Evolutionary conservation across 2,329 filamentous ascomycete species (phyloP).

Genomic region (Pyrenochaeta sp.): DNA sequence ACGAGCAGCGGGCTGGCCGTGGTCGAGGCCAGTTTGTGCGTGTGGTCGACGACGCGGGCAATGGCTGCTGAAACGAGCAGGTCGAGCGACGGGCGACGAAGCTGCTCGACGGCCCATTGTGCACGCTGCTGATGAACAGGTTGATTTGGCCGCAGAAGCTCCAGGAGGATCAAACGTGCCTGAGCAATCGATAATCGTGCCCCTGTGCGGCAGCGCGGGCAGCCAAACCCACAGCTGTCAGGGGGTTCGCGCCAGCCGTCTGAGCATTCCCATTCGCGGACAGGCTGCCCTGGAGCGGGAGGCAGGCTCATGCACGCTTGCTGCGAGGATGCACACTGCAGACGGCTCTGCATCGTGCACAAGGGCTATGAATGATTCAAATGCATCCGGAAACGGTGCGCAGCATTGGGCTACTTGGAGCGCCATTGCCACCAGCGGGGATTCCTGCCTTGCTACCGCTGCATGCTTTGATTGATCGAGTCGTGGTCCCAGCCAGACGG

Average conservation of each 20-base stretch:
- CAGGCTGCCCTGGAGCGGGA: constrained; percentile 29
- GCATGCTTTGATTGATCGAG: constrained; percentile 26
- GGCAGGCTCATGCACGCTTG: constrained; percentile 37
- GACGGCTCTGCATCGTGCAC: constrained; percentile 35
- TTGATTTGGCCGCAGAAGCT: not conserved
- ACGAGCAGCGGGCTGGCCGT: constrained; percentile 13
- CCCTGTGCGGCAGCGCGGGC: constrained; percentile 11
- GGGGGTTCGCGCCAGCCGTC: constrained; percentile 21
- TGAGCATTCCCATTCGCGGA: constrained; percentile 30
- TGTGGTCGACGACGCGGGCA: constrained; percentile 7
- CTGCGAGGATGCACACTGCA: constrained; percentile 39
- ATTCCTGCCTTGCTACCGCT: constrained; percentile 14
- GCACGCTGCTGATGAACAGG: not conserved
- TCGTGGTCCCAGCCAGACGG: constrained; percentile 31
- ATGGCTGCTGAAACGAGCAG: constrained; percentile 11
- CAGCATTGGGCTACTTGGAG: constrained; percentile 25
- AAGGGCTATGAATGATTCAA: constrained; percentile 37
- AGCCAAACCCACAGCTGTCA: constrained; percentile 17
- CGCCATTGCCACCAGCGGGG: constrained; percentile 35
- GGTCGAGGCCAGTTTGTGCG: not conserved
- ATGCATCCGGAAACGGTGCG: constrained; percentile 28
- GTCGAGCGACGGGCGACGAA: constrained; percentile 1
- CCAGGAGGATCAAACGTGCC: constrained; percentile 11
- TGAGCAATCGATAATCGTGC: constrained; percentile 21
- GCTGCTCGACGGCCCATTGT: constrained; percentile 1